Evolutionary conservation across 257 asterid species (phyloP).

Genomic region (Linderniella brevidens): DNA sequence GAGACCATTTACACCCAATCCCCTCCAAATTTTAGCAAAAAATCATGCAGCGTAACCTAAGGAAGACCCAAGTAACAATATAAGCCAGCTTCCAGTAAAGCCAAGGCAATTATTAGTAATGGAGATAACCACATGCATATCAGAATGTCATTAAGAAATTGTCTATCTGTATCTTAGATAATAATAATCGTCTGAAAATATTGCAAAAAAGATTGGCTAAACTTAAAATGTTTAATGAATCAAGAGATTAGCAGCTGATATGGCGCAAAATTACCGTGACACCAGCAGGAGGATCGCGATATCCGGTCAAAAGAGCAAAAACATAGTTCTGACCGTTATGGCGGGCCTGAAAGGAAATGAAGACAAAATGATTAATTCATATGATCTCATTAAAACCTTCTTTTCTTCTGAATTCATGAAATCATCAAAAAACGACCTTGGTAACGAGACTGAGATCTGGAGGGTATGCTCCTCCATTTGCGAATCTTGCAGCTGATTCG

Average conservation of each 20-base stretch:
- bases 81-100: too few relatives aligned
- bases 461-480: constrained; percentile 83
- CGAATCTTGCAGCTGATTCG: constrained; percentile 71
- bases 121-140: too few relatives aligned
- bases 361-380: neutral
- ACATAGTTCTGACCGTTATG: constrained; percentile 67
- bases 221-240: neutral
- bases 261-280: constrained; percentile 23
- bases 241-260: neutral
- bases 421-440: constrained; percentile 20
- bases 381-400: too few relatives aligned
- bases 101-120: too few relatives aligned
- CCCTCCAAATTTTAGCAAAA: too few relatives aligned
- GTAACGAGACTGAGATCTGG: constrained; percentile 78
- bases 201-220: neutral
- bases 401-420: neutral
- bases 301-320: constrained; percentile 63
- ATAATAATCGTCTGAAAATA: neutral
- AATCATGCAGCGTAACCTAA: too few relatives aligned
- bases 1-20: too few relatives aligned
- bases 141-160: too few relatives aligned
- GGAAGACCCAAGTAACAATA: too few relatives aligned
- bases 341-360: constrained; percentile 32
- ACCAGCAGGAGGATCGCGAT: constrained; percentile 79
- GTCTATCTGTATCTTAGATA: too few relatives aligned